Percentiles rank a stretch among this genome's conserved stretches.
Conservation (phyloP, 306 rosid species). For the Purshia tridentata region DNA sequence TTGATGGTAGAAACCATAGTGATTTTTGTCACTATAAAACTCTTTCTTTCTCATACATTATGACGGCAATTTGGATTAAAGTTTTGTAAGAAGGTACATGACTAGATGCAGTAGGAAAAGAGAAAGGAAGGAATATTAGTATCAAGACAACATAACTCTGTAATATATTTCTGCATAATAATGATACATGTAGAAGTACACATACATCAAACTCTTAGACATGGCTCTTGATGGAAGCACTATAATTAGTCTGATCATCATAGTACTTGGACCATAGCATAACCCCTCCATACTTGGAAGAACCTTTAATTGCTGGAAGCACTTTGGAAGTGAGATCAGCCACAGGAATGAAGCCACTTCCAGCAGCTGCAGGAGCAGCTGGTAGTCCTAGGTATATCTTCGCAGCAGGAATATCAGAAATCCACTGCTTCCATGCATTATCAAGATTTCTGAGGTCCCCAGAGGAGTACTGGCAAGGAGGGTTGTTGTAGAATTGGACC, state of each 20-base stretch:
- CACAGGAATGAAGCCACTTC: constrained; percentile 51
- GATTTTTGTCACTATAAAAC: no score
- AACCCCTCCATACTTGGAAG: constrained; percentile 65
- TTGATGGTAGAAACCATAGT: no score
- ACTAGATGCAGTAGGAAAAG: not conserved
- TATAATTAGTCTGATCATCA: constrained; percentile 52
- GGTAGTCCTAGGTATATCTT: constrained; percentile 57
- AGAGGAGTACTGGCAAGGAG: constrained; percentile 48
- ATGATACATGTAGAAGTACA: not conserved
- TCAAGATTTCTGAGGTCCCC: constrained; percentile 38
- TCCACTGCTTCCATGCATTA: constrained; percentile 57
- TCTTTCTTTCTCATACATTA: no score
- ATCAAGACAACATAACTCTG: not conserved
- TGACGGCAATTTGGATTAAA: not conserved
- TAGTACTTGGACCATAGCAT: constrained; percentile 73
- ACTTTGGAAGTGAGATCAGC: constrained; percentile 38
- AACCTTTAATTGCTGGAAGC: constrained; percentile 49
- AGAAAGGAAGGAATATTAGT: not conserved
- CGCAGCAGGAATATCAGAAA: constrained; percentile 35
- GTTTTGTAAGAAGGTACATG: not conserved
- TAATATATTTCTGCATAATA: constrained; percentile 8
- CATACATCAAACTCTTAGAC: constrained; percentile 27
- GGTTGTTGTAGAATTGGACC: constrained; percentile 67
- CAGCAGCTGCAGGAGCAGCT: constrained; percentile 52
- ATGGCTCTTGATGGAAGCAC: constrained; percentile 50